Evolutionary conservation across 1,284 basidiomycete species (phyloP), one percentile per base, ranked within the genome.

Genomic region (Cryptococcus sp.): DNA sequence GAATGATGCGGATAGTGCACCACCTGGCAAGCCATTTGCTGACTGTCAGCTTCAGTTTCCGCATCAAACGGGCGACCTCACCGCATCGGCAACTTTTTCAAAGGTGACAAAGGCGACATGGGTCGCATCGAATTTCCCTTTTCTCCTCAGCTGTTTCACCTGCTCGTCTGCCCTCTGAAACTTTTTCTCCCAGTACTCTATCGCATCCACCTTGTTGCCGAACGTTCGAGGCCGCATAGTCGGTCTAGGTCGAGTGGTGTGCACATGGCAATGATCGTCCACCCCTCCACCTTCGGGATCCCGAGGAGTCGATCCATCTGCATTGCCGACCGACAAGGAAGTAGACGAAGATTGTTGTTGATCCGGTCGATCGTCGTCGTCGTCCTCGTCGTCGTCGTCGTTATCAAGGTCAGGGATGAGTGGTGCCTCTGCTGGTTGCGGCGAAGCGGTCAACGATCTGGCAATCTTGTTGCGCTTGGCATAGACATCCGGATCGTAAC

Each of bases 31-130:
- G 91, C 91, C 37, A 88, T 85, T 84, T 98, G 93, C 84, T 90
- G 52, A n/a, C 11, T 4, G 11, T 4, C 24, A 23, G 5, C n/a
- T 19, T 16, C 22, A 34, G 4, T 5, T 21, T 34, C 23, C 16
- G 16, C 21, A 28, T 21, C n/a, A 10, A 5, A 5, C 4, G 25
- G 7, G 3, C 3, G 37, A 78, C 85, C n/a, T 63, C 66, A 88
- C 87, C 12, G 92, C 89, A 61, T 85, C 85, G 2, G 87, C 87
- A 79, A 93, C 91, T 64, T 88, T 87, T 70, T 94, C 87, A 60
- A 98, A 97, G 0, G 94, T 97, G n/a, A 97, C 88, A 66, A 97
- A 98, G 0, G 91, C 94, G 7, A 83, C 81, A 50, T 85, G 82
- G 0, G 87, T 87, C 1, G 88, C 78, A 55, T 80, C 83, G 68